phyloP scores from a whole-genome alignment of 257 asterid species.

The Schizonepeta tenuifolia region DNA sequence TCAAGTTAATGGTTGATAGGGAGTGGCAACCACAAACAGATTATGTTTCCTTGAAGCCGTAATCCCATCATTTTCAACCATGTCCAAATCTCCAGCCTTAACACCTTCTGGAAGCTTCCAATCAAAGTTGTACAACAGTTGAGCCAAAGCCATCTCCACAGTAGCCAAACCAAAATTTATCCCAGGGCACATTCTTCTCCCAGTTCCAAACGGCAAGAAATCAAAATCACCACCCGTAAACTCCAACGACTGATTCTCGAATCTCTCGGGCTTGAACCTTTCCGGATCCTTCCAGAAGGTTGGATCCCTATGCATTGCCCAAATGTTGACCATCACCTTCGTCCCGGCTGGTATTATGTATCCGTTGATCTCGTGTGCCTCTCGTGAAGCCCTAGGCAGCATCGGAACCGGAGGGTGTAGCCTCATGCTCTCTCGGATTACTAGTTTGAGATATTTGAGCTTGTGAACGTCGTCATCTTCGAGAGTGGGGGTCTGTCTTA shows the following conservation, averaged over 20 bases:
- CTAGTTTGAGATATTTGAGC: slow-evolving; percentile 33
- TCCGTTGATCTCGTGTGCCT: slow-evolving; percentile 24
- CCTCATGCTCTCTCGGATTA: slow-evolving; percentile 32
- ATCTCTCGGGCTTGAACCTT: slow-evolving; percentile 35
- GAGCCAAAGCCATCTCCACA: slow-evolving; percentile 41
- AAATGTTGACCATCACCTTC: slow-evolving; percentile 38
- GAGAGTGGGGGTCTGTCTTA: background rate
- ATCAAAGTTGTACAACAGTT: slow-evolving; percentile 36
- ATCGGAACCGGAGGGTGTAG: slow-evolving; percentile 31
- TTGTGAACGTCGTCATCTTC: slow-evolving; percentile 30
- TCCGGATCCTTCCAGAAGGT: slow-evolving; percentile 40
- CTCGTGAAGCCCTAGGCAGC: slow-evolving; percentile 24
- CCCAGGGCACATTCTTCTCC: slow-evolving; percentile 49
- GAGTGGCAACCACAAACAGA: slow-evolving; percentile 30
- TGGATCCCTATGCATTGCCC: slow-evolving; percentile 45
- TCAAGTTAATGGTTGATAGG: background rate
- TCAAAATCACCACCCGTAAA: slow-evolving; percentile 31
- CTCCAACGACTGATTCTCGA: slow-evolving; percentile 18
- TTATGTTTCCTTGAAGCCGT: slow-evolving; percentile 32
- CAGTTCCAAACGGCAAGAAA: slow-evolving; percentile 42
- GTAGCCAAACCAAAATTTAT: slow-evolving; percentile 26
- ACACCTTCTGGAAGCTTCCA: slow-evolving; percentile 44
- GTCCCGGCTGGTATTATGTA: slow-evolving; percentile 32
- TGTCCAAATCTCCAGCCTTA: slow-evolving; percentile 29
- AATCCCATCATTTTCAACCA: slow-evolving; percentile 36